These are phyloP conservation scores for Phytophthora aleatoria DNA, from an alignment of 352 stramenopile genomes.

Conservation along the genomic window DNA sequence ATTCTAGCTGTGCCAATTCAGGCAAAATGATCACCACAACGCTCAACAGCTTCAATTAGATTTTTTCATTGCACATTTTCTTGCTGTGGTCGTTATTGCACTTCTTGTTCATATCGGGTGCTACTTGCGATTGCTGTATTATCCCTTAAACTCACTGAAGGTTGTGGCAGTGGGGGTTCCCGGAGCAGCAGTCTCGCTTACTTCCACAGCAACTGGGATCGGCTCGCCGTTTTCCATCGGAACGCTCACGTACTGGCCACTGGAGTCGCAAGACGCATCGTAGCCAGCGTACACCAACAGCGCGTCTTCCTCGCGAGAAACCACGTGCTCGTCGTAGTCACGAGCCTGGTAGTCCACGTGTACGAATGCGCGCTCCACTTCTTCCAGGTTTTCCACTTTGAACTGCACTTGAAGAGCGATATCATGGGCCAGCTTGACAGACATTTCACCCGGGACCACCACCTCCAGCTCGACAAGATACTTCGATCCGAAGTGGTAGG, in stretches of 20 bases:
- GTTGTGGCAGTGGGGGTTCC: conserved; percentile 32
- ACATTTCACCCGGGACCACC: conserved; percentile 89
- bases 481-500: conserved; percentile 95
- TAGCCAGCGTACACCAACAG: conserved; percentile 52
- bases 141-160: conserved; percentile 31
- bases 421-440: conserved; percentile 92
- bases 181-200: conserved; percentile 26
- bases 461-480: conserved; percentile 96
- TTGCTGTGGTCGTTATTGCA: not conserved
- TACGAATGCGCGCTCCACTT: conserved; percentile 95
- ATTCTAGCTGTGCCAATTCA: not conserved
- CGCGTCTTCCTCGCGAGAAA: conserved; percentile 57
- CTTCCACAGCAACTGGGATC: conserved; percentile 32
- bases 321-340: conserved; percentile 76
- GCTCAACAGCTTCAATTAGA: conserved; percentile 23
- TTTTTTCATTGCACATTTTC: conserved; percentile 11
- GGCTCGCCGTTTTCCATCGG: conserved; percentile 26
- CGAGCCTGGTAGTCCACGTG: conserved; percentile 94
- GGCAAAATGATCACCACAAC: not conserved
- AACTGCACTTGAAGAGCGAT: conserved; percentile 95
- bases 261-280: conserved; percentile 18
- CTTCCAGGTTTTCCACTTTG: conserved; percentile 90
- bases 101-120: not conserved
- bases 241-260: conserved; percentile 26
- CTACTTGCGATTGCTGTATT: conserved; percentile 1